Conservation (phyloP, 768 basidiomycete species). For the Amanita polypyramis region DNA sequence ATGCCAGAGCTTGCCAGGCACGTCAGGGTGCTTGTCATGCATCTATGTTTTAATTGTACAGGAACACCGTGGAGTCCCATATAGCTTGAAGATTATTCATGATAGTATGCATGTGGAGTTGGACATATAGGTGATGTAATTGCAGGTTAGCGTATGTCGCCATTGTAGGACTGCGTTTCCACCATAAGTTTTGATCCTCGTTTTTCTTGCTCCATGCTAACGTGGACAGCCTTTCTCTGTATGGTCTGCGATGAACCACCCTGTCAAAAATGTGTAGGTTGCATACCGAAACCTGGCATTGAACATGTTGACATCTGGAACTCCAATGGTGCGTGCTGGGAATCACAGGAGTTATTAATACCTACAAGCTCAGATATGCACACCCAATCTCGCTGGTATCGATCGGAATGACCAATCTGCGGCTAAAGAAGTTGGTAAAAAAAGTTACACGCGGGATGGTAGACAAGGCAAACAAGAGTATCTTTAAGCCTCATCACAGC, state of each 20-base stretch:
- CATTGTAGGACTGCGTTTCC: background rate
- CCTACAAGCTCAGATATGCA: slow-evolving; percentile 29
- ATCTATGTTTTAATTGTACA: background rate
- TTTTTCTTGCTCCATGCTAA: slow-evolving; percentile 46
- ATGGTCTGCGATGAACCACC: slow-evolving; percentile 36
- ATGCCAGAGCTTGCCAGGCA: slow-evolving; percentile 20
- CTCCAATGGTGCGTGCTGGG: slow-evolving; percentile 27
- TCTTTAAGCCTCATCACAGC: slow-evolving; percentile 1
- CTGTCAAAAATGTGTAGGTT: slow-evolving; percentile 16
- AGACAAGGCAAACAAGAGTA: background rate
- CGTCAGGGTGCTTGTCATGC: background rate
- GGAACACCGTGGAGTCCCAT: slow-evolving; percentile 17
- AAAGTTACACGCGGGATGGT: background rate
- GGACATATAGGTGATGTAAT: slow-evolving; percentile 33
- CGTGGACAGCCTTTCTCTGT: slow-evolving; percentile 41
- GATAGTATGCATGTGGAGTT: slow-evolving; percentile 33
- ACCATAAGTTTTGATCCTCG: slow-evolving; percentile 36
- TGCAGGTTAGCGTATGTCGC: slow-evolving; percentile 22
- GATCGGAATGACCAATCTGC: background rate
- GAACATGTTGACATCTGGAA: slow-evolving; percentile 39
- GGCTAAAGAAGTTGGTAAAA: background rate
- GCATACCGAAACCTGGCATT: background rate
- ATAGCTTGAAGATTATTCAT: slow-evolving; percentile 42
- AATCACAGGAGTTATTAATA: slow-evolving; percentile 17
- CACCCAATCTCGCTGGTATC: slow-evolving; percentile 31